Evolutionary conservation across 2,329 filamentous ascomycete genomes (phyloP), one percentile per base, ranked within the genome.

Genomic region (Fusarium nurragi): DNA sequence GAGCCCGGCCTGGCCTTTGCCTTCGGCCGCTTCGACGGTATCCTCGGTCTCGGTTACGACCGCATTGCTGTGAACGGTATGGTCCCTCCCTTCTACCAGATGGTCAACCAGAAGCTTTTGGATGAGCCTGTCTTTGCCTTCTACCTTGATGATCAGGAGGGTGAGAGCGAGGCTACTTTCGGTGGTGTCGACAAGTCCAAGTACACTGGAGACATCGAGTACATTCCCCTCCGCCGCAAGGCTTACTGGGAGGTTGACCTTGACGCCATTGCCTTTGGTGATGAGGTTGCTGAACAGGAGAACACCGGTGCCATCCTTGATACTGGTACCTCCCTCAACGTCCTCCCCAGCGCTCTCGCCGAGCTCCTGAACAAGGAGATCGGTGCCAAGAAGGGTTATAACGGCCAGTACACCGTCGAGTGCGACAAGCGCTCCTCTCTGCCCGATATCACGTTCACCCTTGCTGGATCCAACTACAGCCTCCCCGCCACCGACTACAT

Each of bases 211-310:
- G 90, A 98, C 79, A 86, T 99, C 74, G 92, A 89, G 77, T 96
- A 93, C 79, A 93, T 99, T 71, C 95, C 95, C 53, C 88, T 99
- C 71, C 92, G 95, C 79, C 92, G 95, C 78, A 98, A 98, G 90
- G 95, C 95, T 46, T 99, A 99, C 87, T 99, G 95, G 95, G 95
- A 99, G 86, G 94, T 99, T 54, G 94, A 98, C 74, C 89, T 99
- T 63, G 90, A 98, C 74, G 86, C 93, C 67, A 95, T 99, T 81
- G 88, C 90, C 54, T 93, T 97, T 67, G 96, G 95, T 72, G 86
- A 94, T 50, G 87, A 91, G 75, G 89, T 88, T 69, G 94, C 94
- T 62, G 91, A 97, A 79, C 89, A 98, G 67, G 94, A 98, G 68
- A 88, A 92, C 84, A 97, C 93, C 58, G 96, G 95, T 81, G 92